A percentile compares a stretch with the other conserved stretches of the same genome.
Conservation (phyloP, 192 early-diverging fungal genomes). For the Tieghemiomyces parasiticus region DNA sequence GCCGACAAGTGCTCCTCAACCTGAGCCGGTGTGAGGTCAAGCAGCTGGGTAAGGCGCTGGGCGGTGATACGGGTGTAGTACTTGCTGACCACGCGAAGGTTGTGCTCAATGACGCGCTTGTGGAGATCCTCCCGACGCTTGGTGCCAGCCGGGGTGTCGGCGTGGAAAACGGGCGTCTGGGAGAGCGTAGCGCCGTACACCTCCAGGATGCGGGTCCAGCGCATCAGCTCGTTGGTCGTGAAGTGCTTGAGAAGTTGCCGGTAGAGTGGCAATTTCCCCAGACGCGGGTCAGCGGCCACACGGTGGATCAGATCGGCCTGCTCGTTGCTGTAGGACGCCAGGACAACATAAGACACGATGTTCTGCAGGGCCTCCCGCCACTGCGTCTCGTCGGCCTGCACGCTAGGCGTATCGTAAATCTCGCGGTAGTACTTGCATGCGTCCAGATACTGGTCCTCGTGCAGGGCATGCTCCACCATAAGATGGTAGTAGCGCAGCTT, state of each 20-base stretch:
- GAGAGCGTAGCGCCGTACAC: constrained; percentile 68
- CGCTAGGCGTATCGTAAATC: constrained; percentile 71
- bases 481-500: constrained; percentile 94
- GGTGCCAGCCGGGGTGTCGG: constrained; percentile 53
- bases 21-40: constrained; percentile 74
- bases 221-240: constrained; percentile 82
- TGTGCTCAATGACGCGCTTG: constrained; percentile 95
- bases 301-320: constrained; percentile 89
- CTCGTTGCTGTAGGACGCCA: constrained; percentile 91
- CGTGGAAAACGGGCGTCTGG: constrained; percentile 57
- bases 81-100: constrained; percentile 90
- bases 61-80: constrained; percentile 86
- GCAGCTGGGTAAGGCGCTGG: constrained; percentile 72
- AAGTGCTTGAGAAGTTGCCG: constrained; percentile 81
- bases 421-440: constrained; percentile 86
- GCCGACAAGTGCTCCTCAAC: constrained; percentile 86
- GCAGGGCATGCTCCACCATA: constrained; percentile 89
- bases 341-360: constrained; percentile 70
- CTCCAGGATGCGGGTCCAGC: constrained; percentile 88
- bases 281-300: constrained; percentile 63
- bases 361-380: constrained; percentile 64
- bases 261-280: constrained; percentile 57
- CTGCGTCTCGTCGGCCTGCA: constrained; percentile 61
- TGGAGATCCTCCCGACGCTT: constrained; percentile 73
- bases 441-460: constrained; percentile 80